phyloP scores from a whole-genome alignment of 345 rosid genomes.

The Schrenkiella parvula region DNA sequence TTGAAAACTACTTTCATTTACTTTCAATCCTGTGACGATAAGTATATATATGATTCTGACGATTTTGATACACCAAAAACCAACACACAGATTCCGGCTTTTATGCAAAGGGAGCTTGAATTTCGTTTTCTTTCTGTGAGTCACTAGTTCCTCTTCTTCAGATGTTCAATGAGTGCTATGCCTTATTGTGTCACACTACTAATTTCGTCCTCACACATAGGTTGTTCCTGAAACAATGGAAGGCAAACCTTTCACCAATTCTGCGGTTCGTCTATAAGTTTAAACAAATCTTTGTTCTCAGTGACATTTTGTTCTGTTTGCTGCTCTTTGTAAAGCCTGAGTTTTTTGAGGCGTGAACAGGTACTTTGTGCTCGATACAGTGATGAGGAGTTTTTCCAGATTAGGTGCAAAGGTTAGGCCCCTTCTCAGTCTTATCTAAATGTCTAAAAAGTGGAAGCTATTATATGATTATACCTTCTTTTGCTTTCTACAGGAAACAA shows the following conservation, averaged over 20 bases:
- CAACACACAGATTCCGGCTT: slow-evolving; percentile 67
- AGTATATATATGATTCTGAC: background rate
- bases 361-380: slow-evolving; percentile 80
- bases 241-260: slow-evolving; percentile 55
- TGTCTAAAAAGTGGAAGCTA: background rate
- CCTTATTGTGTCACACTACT: background rate
- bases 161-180: background rate
- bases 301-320: background rate
- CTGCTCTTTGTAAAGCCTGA: slow-evolving; percentile 3
- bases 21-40: background rate
- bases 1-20: background rate
- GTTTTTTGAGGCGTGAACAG: slow-evolving; percentile 34
- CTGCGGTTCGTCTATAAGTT: slow-evolving; percentile 49
- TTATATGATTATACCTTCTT: background rate
- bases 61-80: background rate
- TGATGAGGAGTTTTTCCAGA: slow-evolving; percentile 70
- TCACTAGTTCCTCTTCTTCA: slow-evolving; percentile 21
- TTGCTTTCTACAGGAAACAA: slow-evolving; percentile 53
- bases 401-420: slow-evolving; percentile 67
- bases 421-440: background rate
- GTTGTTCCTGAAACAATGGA: slow-evolving; percentile 65
- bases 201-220: slow-evolving; percentile 30
- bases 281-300: background rate
- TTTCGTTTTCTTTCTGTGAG: slow-evolving; percentile 87
- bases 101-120: slow-evolving; percentile 77